Evolutionary conservation across 495 filamentous ascomycete genomes (phyloP), one percentile per base, ranked within the genome.

Genomic region (Talaromyces nanjingensis): DNA sequence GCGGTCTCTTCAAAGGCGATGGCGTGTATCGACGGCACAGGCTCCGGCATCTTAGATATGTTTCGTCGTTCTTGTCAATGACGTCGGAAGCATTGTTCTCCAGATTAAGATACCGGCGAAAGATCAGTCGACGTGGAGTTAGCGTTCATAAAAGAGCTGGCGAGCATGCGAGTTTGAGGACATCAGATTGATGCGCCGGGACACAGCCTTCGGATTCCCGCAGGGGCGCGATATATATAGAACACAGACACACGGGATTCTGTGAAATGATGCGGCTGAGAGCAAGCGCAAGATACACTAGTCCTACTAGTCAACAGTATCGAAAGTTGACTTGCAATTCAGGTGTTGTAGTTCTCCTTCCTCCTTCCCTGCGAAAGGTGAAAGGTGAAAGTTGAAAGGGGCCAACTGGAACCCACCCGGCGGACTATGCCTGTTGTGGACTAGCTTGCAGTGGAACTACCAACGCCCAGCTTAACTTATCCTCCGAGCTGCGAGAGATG

Each of bases 1-100:
- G 63, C 62, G 57, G 70, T 71, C 49, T 76, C 67, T 56, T 75
- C 73, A 60, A 68, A 72, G 60, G 71, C 60, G 14, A 66, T 37
- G 6, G 12, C 29, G 49, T 34, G 31, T 31, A 64, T 37, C 11
- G 62, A 53, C 12, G 27, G n/a, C 7, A 47, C 27, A 12, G 53
- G 29, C 29, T 64, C 62, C 34, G 62, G 53, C 62, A 64, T 64
- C 9, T 34, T 57, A 34, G 22, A 54, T 56, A 49, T 49, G 5
- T 14, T 7, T 24, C 52, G 20, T 55, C 52, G 52, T 20, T 12
- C 29, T 12, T 14, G 3, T 14, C 3, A 5, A 55, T 12, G 20
- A 24, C 9, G 22, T 20, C 24, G 22, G 20, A 55, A 55, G 52
- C 52, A 55, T 55, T 55, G 52, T 29, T 20, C 14, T 20, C 25